Evolutionary conservation across 306 rosid species (phyloP), one percentile per base, ranked within the genome.

Genomic region (Dryas drummondii): DNA sequence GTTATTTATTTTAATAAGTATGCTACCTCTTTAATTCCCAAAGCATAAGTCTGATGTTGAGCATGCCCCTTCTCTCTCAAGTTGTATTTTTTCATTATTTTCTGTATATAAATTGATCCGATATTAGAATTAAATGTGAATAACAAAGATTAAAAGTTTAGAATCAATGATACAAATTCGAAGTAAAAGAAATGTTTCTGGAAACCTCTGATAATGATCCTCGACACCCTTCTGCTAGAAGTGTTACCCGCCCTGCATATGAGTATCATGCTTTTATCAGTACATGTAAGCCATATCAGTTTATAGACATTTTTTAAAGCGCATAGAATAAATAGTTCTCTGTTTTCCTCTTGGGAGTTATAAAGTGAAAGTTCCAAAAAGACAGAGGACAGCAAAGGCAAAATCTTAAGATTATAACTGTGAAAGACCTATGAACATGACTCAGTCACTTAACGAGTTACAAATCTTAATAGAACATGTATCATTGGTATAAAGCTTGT

Each of bases 181-280:
- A 67, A 50, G 62, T n/a, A 53, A 52, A 53, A 22, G 46, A 45
- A 64, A 65, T 51, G 49, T 41, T 53, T 54, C 69, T 67, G 80
- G 86, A 76, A 73, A 94, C 98, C 97, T 94, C 98, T 63, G 98
- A 91, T 78, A 94, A 54, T 37, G 97, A 94, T 80, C 98, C 98
- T 66, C 97, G 90, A 76, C 98, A 94, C 54, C 98, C 98, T 91
- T 94, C 98, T 48, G 97, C 88, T 68, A 94, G 53, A 83, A 94
- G 98, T 44, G 87, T 91, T 49, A 90, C 46, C 48, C 79, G 84
- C 67, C 98, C 98, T 94, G 75, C 76, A 84, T 45, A 71, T 66
- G 70, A 70, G 73, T 83, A 16, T 12, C 74, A 76, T 50, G 70
- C 7, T 64, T 44, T 65, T 37, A 78, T 42, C 58, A 81, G 50